These are phyloP conservation scores for Penicillium brasilianum DNA, from an alignment of 2,329 filamentous ascomycete genomes.

Conservation along the genomic window DNA sequence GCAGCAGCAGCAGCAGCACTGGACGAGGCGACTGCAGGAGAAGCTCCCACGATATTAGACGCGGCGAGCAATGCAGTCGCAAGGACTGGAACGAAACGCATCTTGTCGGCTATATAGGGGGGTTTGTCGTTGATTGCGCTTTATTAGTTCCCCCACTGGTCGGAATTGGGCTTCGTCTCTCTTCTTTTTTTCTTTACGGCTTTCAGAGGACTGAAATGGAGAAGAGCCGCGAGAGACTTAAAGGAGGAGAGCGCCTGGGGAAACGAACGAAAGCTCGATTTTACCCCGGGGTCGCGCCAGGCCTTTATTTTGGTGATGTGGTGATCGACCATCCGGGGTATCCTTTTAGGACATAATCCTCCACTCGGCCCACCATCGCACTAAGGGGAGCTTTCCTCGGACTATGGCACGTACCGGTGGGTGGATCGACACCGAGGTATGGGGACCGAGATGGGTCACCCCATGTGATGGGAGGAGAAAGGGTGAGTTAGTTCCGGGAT, in stretches of 20 bases:
- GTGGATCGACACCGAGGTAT: conserved; percentile 19
- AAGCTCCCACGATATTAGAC: conserved; percentile 27
- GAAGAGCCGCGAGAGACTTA: conserved; percentile 19
- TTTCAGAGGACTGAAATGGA: conserved; percentile 3
- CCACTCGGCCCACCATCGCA: conserved; percentile 17
- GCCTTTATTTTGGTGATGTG: conserved; percentile 27
- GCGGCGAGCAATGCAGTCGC: conserved; percentile 29
- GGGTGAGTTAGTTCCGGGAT: conserved; percentile 2
- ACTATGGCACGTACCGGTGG: conserved; percentile 5
- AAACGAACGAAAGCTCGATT: background rate
- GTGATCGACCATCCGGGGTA: conserved; percentile 23
- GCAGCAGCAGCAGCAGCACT: conserved; percentile 5
- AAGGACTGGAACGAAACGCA: conserved; percentile 33
- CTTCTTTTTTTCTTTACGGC: conserved; percentile 2
- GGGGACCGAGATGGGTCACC: conserved; percentile 7
- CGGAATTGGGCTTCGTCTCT: conserved; percentile 21
- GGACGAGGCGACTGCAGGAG: conserved; percentile 22
- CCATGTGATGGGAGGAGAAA: conserved; percentile 14
- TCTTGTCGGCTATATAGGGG: conserved; percentile 13
- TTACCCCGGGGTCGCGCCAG: conserved; percentile 16
- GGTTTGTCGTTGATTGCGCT: no score
- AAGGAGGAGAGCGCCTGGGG: conserved; percentile 16
- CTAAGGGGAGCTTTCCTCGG: conserved; percentile 20
- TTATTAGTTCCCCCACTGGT: conserved; percentile 9
- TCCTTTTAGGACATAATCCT: conserved; percentile 25